These are phyloP conservation scores for Ligustrum vulgare DNA, from an alignment of 257 asterid species.

Conservation along the genomic window DNA sequence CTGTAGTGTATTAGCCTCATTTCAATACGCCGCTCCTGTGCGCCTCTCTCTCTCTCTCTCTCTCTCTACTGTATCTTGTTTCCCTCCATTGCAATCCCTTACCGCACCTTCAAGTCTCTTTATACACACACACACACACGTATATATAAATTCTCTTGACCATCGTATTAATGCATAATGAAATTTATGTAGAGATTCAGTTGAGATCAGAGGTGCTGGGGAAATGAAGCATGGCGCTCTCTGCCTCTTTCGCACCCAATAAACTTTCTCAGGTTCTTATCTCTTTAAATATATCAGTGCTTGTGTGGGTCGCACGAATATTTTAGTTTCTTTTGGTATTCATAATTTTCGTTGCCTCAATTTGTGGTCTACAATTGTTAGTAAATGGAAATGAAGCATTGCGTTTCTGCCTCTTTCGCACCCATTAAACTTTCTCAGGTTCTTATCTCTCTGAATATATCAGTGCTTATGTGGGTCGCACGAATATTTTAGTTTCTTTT, in stretches of 20 bases:
- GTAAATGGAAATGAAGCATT: constrained; percentile 45
- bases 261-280: constrained; percentile 42
- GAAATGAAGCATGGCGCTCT: constrained; percentile 48
- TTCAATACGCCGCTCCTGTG: background rate
- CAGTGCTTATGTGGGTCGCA: background rate
- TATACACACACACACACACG: too few relatives aligned
- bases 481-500: background rate
- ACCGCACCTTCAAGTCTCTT: constrained; percentile 1
- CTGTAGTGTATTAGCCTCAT: too few relatives aligned
- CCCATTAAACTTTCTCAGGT: constrained; percentile 44
- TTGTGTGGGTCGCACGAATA: background rate
- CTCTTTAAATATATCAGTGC: constrained; percentile 2
- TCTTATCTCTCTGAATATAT: constrained; percentile 11
- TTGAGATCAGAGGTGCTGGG: constrained; percentile 25
- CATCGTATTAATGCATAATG: background rate
- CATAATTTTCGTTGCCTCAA: background rate
- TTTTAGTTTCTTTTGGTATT: background rate
- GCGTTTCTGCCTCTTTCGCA: constrained; percentile 40
- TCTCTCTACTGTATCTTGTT: background rate
- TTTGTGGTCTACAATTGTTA: too few relatives aligned
- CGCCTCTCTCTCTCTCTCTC: background rate
- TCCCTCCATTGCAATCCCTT: background rate
- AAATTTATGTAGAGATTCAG: background rate
- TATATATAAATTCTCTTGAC: background rate
- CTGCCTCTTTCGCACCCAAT: constrained; percentile 31